phyloP scores from a whole-genome alignment of 1,139 yeast genomes.

The Yamadazyma siamensis region DNA sequence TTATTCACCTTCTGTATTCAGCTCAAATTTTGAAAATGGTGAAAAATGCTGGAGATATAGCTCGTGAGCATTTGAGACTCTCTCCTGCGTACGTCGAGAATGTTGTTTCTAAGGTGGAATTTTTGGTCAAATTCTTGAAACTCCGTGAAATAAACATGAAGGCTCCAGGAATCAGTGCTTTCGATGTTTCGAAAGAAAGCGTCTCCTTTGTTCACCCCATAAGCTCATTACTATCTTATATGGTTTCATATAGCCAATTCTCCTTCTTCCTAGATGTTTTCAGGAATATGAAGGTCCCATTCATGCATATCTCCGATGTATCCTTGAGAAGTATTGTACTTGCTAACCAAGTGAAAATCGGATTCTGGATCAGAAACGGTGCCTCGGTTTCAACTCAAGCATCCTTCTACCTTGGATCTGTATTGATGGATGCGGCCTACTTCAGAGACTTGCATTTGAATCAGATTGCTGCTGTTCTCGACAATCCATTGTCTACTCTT shows the following conservation, averaged over 20 bases:
- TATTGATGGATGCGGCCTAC: constrained; percentile 35
- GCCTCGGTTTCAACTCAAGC: constrained; percentile 48
- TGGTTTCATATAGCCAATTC: constrained; percentile 33
- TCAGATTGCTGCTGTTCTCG: constrained; percentile 51
- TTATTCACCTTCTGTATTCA: constrained; percentile 46
- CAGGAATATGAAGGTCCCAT: constrained; percentile 19
- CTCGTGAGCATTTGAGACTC: constrained; percentile 17
- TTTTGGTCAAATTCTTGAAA: constrained; percentile 20
- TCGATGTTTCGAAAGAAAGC: constrained; percentile 45
- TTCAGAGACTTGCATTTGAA: constrained; percentile 53
- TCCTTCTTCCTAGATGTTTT: constrained; percentile 16
- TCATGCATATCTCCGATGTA: constrained; percentile 48
- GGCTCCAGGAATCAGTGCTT: constrained; percentile 38
- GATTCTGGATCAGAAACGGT: constrained; percentile 93
- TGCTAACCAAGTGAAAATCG: constrained; percentile 70
- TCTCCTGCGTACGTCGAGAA: constrained; percentile 9
- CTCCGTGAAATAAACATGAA: constrained; percentile 18
- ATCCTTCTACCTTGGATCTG: constrained; percentile 28
- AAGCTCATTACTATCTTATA: constrained; percentile 47
- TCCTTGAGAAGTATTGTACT: constrained; percentile 63
- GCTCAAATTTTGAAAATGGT: constrained; percentile 46
- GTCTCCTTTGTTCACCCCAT: constrained; percentile 61
- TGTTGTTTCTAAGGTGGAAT: constrained; percentile 5
- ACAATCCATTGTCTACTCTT: constrained; percentile 40
- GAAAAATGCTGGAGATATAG: constrained; percentile 38